Conservation (phyloP, 2,329 filamentous ascomycete species). For the Cytospora piceicola region DNA sequence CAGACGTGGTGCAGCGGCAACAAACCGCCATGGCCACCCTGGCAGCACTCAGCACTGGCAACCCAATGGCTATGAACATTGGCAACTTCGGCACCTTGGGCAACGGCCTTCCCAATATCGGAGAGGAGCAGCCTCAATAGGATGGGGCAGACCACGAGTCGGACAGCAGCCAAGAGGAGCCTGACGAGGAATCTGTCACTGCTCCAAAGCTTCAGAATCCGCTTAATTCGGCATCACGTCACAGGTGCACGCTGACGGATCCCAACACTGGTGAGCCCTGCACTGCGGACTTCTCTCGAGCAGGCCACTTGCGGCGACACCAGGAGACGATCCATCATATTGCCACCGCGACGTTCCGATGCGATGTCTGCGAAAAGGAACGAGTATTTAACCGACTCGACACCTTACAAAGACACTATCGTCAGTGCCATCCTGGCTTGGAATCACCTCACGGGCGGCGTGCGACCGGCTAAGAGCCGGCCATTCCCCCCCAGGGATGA, state of each 20-base stretch:
- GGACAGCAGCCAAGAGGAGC: constrained; percentile 28
- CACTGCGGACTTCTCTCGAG: constrained; percentile 29
- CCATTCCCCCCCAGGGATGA: constrained; percentile 11
- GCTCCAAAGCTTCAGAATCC: constrained; percentile 25
- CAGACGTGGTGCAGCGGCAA: constrained; percentile 63
- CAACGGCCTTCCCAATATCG: constrained; percentile 46
- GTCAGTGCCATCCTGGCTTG: constrained; percentile 45
- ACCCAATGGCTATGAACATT: constrained; percentile 40
- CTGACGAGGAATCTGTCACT: constrained; percentile 20
- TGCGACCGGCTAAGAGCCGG: constrained; percentile 18
- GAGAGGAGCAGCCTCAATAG: constrained; percentile 44
- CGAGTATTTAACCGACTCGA: constrained; percentile 30
- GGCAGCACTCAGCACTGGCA: constrained; percentile 36
- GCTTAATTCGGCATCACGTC: constrained; percentile 25
- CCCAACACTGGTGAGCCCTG: constrained; percentile 28
- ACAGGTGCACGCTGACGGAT: constrained; percentile 30
- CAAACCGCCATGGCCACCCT: constrained; percentile 42
- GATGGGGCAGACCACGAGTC: constrained; percentile 31
- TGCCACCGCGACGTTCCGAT: constrained; percentile 28
- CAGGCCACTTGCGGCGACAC: constrained; percentile 29
- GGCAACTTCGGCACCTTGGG: constrained; percentile 40
- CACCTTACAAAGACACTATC: constrained; percentile 31
- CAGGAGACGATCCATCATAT: constrained; percentile 30
- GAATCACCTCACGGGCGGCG: constrained; percentile 41
- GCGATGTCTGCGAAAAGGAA: constrained; percentile 30